Evolutionary conservation across 2,329 filamentous ascomycete species (phyloP).

Genomic region (Periconia sp.): DNA sequence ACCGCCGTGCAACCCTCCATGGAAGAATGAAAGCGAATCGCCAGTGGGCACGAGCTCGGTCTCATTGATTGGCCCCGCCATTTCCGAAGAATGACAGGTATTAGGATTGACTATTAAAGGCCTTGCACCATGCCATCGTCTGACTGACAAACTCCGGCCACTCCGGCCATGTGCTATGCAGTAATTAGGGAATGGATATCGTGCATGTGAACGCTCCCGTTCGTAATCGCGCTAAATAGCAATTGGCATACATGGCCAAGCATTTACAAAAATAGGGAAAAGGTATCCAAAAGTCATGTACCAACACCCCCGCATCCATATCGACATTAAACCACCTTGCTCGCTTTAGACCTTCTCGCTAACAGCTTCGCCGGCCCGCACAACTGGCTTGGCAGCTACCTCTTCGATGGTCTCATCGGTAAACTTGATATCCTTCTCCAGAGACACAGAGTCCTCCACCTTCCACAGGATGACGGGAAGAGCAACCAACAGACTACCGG

Average conservation of each 20-base stretch:
- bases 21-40: neutral
- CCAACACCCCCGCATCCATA: constrained; percentile 13
- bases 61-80: no score
- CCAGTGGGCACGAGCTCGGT: neutral
- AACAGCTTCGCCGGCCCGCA: constrained; percentile 17
- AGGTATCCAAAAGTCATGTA: constrained; percentile 8
- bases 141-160: neutral
- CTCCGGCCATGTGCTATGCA: constrained; percentile 12
- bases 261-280: constrained; percentile 22
- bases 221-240: constrained; percentile 16
- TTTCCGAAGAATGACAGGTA: no score
- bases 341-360: constrained; percentile 41
- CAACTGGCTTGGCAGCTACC: constrained; percentile 53
- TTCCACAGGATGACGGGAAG: constrained; percentile 78
- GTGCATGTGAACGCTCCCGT: constrained; percentile 16
- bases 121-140: neutral
- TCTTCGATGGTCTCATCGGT: constrained; percentile 83
- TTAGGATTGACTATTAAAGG: no score
- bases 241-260: constrained; percentile 25
- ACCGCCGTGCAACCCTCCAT: neutral
- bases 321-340: no score
- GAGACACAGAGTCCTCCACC: constrained; percentile 78
- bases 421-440: constrained; percentile 84
- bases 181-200: constrained; percentile 21
- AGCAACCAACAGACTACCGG: constrained; percentile 75